phyloP scores from a whole-genome alignment of 2,329 filamentous ascomycete genomes.

The Aspergillus fischeri region DNA sequence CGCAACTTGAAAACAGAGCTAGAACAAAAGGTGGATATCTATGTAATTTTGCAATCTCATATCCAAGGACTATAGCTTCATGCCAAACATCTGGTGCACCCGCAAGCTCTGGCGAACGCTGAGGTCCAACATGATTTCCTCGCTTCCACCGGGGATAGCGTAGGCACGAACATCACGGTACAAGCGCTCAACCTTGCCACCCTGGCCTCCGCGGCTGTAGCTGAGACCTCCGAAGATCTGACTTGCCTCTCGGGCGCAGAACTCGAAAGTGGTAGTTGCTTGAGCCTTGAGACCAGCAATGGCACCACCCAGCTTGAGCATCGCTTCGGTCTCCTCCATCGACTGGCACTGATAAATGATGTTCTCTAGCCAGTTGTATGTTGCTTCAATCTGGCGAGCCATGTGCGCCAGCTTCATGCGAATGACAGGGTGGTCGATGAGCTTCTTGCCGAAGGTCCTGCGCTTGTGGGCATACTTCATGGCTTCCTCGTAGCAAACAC shows the following conservation, averaged over 20 bases:
- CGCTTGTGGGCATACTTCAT: slow-evolving; percentile 98
- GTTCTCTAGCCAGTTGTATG: slow-evolving; percentile 96
- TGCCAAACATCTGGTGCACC: slow-evolving; percentile 86
- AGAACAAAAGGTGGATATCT: slow-evolving; percentile 1
- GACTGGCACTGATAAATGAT: slow-evolving; percentile 87
- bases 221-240: slow-evolving; percentile 96
- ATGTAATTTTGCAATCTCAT: slow-evolving; percentile 3
- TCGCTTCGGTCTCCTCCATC: slow-evolving; percentile 93
- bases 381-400: slow-evolving; percentile 95
- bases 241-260: slow-evolving; percentile 90
- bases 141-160: slow-evolving; percentile 88
- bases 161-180: slow-evolving; percentile 96
- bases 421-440: slow-evolving; percentile 96
- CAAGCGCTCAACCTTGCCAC: slow-evolving; percentile 88
- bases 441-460: slow-evolving; percentile 90
- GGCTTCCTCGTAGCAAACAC: slow-evolving; percentile 94
- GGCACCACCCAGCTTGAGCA: slow-evolving; percentile 89
- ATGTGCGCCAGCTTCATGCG: slow-evolving; percentile 97
- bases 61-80: slow-evolving; percentile 63
- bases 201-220: slow-evolving; percentile 90
- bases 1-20: not conserved
- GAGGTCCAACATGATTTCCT: slow-evolving; percentile 98
- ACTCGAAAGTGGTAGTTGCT: slow-evolving; percentile 90
- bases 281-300: slow-evolving; percentile 95
- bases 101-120: slow-evolving; percentile 86